Conservation (phyloP, 768 basidiomycete species). For the Mycena vitilis region DNA sequence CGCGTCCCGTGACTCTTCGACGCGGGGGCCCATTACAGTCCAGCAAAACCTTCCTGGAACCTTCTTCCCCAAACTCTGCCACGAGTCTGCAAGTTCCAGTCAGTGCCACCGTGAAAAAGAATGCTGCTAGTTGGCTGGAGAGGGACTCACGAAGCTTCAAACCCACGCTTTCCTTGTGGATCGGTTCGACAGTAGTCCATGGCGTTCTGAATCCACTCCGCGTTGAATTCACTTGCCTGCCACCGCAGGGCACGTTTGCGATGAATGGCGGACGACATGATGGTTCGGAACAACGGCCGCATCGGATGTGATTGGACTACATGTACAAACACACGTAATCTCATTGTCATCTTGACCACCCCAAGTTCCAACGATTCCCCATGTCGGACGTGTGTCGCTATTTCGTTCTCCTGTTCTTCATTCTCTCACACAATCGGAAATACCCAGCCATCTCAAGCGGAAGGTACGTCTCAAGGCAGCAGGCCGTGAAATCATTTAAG, state of each 20-base stretch:
- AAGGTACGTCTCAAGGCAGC: too few relatives aligned
- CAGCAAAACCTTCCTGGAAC: not conserved
- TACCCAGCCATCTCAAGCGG: too few relatives aligned
- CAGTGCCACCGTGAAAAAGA: not conserved
- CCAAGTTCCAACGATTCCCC: too few relatives aligned
- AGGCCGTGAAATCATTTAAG: too few relatives aligned
- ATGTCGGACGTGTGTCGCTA: too few relatives aligned
- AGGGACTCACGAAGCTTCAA: not conserved
- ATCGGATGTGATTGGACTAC: too few relatives aligned
- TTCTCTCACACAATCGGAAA: too few relatives aligned
- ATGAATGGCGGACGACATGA: slow-evolving; percentile 20
- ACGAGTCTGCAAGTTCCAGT: not conserved
- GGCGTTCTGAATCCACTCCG: slow-evolving; percentile 14
- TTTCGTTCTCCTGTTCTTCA: too few relatives aligned
- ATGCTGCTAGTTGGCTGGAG: too few relatives aligned
- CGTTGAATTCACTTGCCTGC: slow-evolving; percentile 14
- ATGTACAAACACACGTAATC: too few relatives aligned
- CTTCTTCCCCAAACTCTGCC: not conserved
- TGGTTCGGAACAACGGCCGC: too few relatives aligned
- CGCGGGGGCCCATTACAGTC: not conserved
- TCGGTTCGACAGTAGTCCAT: slow-evolving; percentile 14
- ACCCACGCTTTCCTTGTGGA: slow-evolving; percentile 6
- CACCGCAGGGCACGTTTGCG: slow-evolving; percentile 7
- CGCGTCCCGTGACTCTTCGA: not conserved
- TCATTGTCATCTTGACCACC: too few relatives aligned